Conservation (phyloP, 2,329 filamentous ascomycete species). For the Phialophora chinensis region DNA sequence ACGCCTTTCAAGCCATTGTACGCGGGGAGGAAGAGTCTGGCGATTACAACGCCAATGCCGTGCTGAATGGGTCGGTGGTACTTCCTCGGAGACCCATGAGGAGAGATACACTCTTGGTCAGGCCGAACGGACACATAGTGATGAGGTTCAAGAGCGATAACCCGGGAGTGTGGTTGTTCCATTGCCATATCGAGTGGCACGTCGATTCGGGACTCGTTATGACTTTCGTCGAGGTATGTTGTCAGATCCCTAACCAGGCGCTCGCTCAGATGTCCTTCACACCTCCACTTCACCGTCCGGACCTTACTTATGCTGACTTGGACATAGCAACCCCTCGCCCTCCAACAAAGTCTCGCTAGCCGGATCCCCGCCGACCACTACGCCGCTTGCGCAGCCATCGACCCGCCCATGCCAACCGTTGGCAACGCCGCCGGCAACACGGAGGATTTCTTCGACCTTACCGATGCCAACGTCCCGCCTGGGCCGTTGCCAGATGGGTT, state of each 20-base stretch:
- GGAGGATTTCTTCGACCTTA: slow-evolving; percentile 66
- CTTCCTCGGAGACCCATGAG: slow-evolving; percentile 53
- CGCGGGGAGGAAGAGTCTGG: slow-evolving; percentile 40
- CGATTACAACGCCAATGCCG: slow-evolving; percentile 45
- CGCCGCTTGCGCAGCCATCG: slow-evolving; percentile 51
- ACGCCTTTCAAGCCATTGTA: slow-evolving; percentile 69
- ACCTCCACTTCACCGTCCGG: slow-evolving; percentile 40
- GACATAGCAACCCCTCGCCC: slow-evolving; percentile 53
- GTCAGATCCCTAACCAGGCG: no score
- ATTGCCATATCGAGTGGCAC: slow-evolving; percentile 62
- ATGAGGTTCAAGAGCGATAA: slow-evolving; percentile 63
- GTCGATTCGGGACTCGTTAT: slow-evolving; percentile 58
- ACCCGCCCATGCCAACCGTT: slow-evolving; percentile 46
- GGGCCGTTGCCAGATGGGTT: slow-evolving; percentile 70
- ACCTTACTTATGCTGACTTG: not conserved
- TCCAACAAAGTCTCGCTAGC: slow-evolving; percentile 62
- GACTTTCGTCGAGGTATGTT: slow-evolving; percentile 54
- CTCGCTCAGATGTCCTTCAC: slow-evolving; percentile 39
- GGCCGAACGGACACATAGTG: slow-evolving; percentile 62
- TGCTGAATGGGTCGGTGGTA: slow-evolving; percentile 33
- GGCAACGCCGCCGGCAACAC: slow-evolving; percentile 81
- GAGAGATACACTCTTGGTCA: slow-evolving; percentile 61
- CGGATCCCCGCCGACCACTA: slow-evolving; percentile 37
- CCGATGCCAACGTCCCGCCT: slow-evolving; percentile 64
- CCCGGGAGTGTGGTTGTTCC: slow-evolving; percentile 57